These are phyloP conservation scores for Pythium myriotylum DNA, from an alignment of 352 stramenopile genomes.

Conservation along the genomic window DNA sequence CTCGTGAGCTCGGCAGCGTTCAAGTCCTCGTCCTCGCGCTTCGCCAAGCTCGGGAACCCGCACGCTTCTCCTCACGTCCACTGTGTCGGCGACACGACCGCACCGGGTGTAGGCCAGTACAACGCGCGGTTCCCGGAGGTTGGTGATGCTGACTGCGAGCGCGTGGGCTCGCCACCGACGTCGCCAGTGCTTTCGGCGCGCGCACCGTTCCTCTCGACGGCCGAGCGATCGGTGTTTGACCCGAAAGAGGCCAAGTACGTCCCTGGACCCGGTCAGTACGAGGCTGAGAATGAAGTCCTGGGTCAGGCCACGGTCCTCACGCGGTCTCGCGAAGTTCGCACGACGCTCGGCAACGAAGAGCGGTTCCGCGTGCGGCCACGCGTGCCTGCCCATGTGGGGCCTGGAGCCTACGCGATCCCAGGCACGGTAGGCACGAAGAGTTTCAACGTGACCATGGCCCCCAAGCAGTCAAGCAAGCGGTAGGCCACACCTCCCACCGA, in stretches of 20 bases:
- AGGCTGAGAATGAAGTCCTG: not conserved
- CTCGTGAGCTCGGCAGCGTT: conserved; percentile 53
- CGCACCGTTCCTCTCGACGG: conserved; percentile 29
- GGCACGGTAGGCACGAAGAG: conserved; percentile 40
- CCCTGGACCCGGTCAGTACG: conserved; percentile 37
- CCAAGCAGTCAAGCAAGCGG: not conserved
- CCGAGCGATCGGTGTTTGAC: conserved; percentile 26
- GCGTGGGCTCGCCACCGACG: not conserved
- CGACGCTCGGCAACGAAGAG: conserved; percentile 32
- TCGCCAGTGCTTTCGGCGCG: conserved; percentile 17
- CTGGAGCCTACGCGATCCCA: conserved; percentile 36
- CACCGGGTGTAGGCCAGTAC: conserved; percentile 51
- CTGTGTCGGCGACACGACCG: conserved; percentile 46
- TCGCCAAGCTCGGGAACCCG: conserved; percentile 40
- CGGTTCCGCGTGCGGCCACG: conserved; percentile 30
- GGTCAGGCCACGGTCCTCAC: conserved; percentile 12
- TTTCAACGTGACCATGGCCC: conserved; percentile 43
- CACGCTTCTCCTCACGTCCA: conserved; percentile 56
- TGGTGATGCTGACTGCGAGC: not conserved
- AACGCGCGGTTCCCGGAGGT: conserved; percentile 6
- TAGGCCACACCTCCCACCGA: too few relatives aligned
- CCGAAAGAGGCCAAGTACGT: conserved; percentile 25
- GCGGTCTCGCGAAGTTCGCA: conserved; percentile 18
- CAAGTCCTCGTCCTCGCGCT: conserved; percentile 60
- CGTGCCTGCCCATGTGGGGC: conserved; percentile 34